Conservation (phyloP, 192 early-diverging fungal species). For the Dissophora ornata region DNA sequence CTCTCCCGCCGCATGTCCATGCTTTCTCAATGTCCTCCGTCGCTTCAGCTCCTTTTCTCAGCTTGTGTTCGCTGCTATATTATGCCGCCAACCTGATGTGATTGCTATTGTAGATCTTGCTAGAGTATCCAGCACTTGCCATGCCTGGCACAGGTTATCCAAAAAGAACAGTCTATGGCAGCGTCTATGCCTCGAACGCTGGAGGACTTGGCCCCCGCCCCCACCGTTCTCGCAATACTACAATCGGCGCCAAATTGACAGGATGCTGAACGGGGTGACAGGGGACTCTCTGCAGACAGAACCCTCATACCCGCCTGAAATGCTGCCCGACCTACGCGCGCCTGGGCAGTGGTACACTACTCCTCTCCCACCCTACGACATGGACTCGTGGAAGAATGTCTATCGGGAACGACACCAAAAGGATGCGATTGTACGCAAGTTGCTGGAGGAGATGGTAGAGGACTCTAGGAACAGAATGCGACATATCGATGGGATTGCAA, state of each 20-base stretch:
- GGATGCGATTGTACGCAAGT: constrained; percentile 27
- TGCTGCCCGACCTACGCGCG: constrained; percentile 18
- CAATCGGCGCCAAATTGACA: constrained; percentile 2
- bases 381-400: constrained; percentile 32
- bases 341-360: constrained; percentile 40
- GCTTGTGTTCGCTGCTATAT: no score
- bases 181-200: constrained; percentile 34
- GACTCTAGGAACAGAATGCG: constrained; percentile 44
- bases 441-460: constrained; percentile 37
- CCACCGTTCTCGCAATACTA: constrained; percentile 22
- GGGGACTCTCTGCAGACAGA: background rate
- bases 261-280: constrained; percentile 15
- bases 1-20: no score
- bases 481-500: constrained; percentile 47
- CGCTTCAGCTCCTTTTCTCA: background rate
- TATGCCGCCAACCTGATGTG: no score
- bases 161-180: constrained; percentile 44
- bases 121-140: constrained; percentile 21
- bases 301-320: background rate
- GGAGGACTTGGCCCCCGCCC: constrained; percentile 43
- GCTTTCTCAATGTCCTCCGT: no score
- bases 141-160: constrained; percentile 28
- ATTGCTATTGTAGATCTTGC: constrained; percentile 40
- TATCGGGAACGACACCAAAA: constrained; percentile 40
- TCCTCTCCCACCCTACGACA: constrained; percentile 17